phyloP scores from a whole-genome alignment of 208 protist species.

The Crithidia fasciculata region DNA sequence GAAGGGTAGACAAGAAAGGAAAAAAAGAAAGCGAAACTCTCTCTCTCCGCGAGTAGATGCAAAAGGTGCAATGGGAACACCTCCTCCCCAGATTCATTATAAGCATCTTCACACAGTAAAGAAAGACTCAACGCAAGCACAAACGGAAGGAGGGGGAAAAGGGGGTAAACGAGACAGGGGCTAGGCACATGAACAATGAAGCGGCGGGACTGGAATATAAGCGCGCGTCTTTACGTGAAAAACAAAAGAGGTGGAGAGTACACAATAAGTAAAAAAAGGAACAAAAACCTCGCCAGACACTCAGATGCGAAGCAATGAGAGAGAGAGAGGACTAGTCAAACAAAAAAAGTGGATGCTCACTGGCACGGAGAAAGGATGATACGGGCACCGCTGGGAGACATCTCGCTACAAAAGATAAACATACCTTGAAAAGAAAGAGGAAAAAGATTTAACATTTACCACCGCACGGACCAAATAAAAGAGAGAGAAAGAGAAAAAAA shows the following conservation, averaged over 20 bases:
- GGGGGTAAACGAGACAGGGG: too few species aligned
- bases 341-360: background rate
- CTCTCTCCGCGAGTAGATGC: background rate
- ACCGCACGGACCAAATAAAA: conserved; percentile 1
- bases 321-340: background rate
- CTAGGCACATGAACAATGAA: background rate
- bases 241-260: background rate
- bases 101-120: too few species aligned
- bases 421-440: background rate
- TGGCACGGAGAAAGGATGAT: too few species aligned
- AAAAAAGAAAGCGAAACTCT: too few species aligned
- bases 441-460: background rate
- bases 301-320: background rate
- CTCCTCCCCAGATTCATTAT: too few species aligned
- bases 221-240: background rate
- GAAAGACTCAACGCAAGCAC: too few species aligned
- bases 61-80: too few species aligned
- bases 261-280: background rate
- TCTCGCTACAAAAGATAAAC: background rate
- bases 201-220: background rate
- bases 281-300: too few species aligned
- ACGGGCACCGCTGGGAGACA: too few species aligned
- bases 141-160: too few species aligned
- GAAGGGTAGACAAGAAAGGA: too few species aligned
- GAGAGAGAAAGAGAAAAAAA: conserved; percentile 9